Base-by-base conservation (phyloP, 441 rosid genomes). In the Rhodomyrtus psidioides region DNA sequence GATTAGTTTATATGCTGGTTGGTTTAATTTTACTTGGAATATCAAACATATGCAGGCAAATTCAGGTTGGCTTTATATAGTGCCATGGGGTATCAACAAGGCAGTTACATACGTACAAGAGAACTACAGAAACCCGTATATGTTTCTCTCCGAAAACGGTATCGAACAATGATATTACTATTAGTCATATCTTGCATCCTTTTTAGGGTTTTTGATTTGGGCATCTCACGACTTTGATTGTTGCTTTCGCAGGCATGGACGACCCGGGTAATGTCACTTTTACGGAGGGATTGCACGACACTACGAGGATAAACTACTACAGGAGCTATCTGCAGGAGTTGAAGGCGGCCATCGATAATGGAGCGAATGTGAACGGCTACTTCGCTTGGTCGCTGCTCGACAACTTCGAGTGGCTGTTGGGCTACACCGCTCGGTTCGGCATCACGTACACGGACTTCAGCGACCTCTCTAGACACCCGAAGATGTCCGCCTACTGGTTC, bases 321-420 rank as follows among this genome's bases (percentile, higher is more conserved):
- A 57, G 19, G 82, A 55, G 84, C 56, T 85, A 85, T 65, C 49
- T 85, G 46, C 74, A 85, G 49, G 87, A 85, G 56, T 81, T 85
- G 87, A 81, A 79, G 51, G 27, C 39, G 12, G 81, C 53, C 34
- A 82, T 86, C 12, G 87, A 86, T 59, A 46, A 30, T 17, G 87
- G 87, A 26, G 87, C 87, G 15, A 86, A 86, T 1, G 84, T 86
- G 81, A 30, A 53, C 7, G 87, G 87, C 44, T 86, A 86, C 44
- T 86, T 86, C 0, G 87, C 87, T 14, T 86, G 87, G 87, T 86
- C 87, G 0, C 53, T 86, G 55, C 14, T 86, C 2, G 87, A 86
- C 65, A 86, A 86, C 84, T 86, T 86, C 14, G 87, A 86, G 87
- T 86, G 87, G 87, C 58, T 58, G 54, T 86, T 83, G n/a, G 87